These are phyloP conservation scores for Pleurostoma richardsiae DNA, from an alignment of 2,329 filamentous ascomycete genomes.

Conservation along the genomic window DNA sequence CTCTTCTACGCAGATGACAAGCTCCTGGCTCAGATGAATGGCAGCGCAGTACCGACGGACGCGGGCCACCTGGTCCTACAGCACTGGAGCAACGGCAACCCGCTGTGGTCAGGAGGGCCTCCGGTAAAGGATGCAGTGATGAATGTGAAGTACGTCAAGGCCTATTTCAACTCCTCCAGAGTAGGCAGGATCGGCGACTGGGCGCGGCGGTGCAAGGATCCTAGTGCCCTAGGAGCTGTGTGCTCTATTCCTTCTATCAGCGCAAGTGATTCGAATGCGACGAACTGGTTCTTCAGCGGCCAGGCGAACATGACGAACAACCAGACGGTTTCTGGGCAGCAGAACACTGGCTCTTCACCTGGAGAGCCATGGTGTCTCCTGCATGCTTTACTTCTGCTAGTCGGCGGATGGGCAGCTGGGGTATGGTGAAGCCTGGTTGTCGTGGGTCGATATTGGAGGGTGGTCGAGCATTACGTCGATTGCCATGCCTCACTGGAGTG, in stretches of 20 bases:
- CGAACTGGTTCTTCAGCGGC: constrained; percentile 44
- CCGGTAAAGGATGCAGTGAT: constrained; percentile 57
- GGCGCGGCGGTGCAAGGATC: constrained; percentile 33
- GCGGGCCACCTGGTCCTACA: constrained; percentile 65
- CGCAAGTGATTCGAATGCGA: constrained; percentile 22
- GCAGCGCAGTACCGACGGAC: constrained; percentile 50
- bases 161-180: constrained; percentile 71
- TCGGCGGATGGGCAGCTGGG: neutral
- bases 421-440: neutral
- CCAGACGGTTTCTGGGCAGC: constrained; percentile 32
- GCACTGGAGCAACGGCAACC: constrained; percentile 76
- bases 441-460: too few relatives aligned
- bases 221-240: constrained; percentile 28
- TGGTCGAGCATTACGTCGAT: too few relatives aligned
- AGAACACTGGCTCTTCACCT: neutral
- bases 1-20: constrained; percentile 64
- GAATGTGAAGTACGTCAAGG: constrained; percentile 66
- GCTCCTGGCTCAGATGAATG: constrained; percentile 50
- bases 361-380: neutral
- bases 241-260: constrained; percentile 46
- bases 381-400: neutral
- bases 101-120: constrained; percentile 66
- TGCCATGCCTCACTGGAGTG: too few relatives aligned
- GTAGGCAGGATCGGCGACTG: constrained; percentile 30
- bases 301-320: constrained; percentile 40